Conservation (phyloP, 768 basidiomycete genomes). For the Pleurotus giganteus region DNA sequence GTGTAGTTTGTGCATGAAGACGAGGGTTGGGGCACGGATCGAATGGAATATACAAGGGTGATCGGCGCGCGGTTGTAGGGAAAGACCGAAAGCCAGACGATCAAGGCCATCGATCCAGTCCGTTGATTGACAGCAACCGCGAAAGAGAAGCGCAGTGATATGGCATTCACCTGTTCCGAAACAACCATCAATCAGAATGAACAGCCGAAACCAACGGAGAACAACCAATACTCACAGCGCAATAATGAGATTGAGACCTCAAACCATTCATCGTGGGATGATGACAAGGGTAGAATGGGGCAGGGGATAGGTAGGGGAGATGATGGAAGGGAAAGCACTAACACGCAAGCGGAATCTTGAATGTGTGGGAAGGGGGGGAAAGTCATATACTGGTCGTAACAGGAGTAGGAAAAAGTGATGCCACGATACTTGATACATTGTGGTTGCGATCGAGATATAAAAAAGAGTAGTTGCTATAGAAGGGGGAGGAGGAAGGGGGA, state of each 20-base stretch:
- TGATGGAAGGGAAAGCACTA: neutral
- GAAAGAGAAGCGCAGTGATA: neutral
- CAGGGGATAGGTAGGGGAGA: neutral
- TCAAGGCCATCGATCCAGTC: no score
- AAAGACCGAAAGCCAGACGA: no score
- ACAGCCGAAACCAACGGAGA: no score
- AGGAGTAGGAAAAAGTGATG: neutral
- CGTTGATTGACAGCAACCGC: no score
- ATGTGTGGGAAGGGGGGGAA: neutral
- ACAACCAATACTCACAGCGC: no score
- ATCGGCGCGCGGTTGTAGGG: no score
- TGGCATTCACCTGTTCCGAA: neutral
- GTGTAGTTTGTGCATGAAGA: no score
- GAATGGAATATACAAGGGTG: no score
- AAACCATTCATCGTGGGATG: conserved; percentile 28
- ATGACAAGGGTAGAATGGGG: neutral
- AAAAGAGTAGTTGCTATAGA: conserved; percentile 8
- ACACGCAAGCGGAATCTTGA: conserved; percentile 6
- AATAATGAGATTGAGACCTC: no score
- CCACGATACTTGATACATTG: conserved; percentile 11
- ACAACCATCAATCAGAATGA: neutral
- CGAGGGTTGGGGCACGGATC: no score
- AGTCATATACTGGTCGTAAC: conserved; percentile 6
- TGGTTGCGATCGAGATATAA: conserved; percentile 9
- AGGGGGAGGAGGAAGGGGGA: neutral